These are phyloP conservation scores for Solanum raphanifolium DNA, from an alignment of 257 asterid species.

Conservation along the genomic window DNA sequence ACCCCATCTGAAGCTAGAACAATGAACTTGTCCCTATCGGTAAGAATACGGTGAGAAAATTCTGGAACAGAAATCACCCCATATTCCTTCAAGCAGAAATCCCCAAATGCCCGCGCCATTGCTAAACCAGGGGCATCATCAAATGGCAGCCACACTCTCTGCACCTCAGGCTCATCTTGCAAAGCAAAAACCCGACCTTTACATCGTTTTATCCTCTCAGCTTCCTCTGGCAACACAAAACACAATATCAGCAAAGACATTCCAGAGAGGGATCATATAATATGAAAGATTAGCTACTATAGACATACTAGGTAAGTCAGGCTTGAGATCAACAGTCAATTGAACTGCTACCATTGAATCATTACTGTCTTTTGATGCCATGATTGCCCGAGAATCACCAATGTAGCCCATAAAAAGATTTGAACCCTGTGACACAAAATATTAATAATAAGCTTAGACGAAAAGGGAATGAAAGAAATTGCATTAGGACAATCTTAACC, in stretches of 20 bases:
- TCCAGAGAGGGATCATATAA: neutral
- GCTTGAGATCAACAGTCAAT: slow-evolving; percentile 95
- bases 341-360: slow-evolving; percentile 76
- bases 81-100: slow-evolving; percentile 93
- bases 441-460: neutral
- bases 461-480: neutral
- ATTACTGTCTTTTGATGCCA: slow-evolving; percentile 72
- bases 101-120: slow-evolving; percentile 99
- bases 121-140: slow-evolving; percentile 99
- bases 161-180: slow-evolving; percentile 99
- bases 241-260: neutral
- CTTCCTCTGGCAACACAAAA: slow-evolving; percentile 55
- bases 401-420: slow-evolving; percentile 81
- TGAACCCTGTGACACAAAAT: slow-evolving; percentile 41
- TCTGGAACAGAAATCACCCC: slow-evolving; percentile 97
- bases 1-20: slow-evolving; percentile 99
- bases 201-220: slow-evolving; percentile 91
- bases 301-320: slow-evolving; percentile 79
- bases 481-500: neutral
- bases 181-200: slow-evolving; percentile 94
- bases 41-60: slow-evolving; percentile 66
- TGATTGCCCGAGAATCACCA: slow-evolving; percentile 93
- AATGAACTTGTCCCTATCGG: slow-evolving; percentile 63
- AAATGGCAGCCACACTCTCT: slow-evolving; percentile 92
- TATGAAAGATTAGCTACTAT: neutral